phyloP scores from a whole-genome alignment of 352 stramenopile genomes.

The Pythium angustatum region DNA sequence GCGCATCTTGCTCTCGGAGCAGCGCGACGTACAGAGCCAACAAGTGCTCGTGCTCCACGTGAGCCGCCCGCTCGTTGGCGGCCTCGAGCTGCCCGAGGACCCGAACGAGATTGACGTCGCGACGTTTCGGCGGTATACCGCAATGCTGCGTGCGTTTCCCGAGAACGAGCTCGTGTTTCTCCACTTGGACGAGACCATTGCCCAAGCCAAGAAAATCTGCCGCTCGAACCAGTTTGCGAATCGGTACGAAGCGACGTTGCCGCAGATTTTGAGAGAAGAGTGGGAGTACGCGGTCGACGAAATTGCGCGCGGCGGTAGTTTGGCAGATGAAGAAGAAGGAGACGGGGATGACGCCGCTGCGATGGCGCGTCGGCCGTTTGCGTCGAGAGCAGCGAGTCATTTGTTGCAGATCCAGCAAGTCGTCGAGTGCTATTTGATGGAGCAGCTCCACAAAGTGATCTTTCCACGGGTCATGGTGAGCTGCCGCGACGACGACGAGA shows the following conservation, averaged over 20 bases:
- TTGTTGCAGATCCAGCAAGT: slow-evolving; percentile 75
- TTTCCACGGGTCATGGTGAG: slow-evolving; percentile 53
- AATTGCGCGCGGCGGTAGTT: slow-evolving; percentile 48
- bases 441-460: slow-evolving; percentile 57
- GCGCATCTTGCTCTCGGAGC: slow-evolving; percentile 71
- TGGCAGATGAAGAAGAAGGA: slow-evolving; percentile 34
- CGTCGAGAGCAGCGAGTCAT: slow-evolving; percentile 31
- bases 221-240: slow-evolving; percentile 44
- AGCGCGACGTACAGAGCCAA: slow-evolving; percentile 51
- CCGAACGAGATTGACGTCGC: slow-evolving; percentile 72
- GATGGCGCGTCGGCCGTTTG: slow-evolving; percentile 11
- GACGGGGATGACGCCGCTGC: not conserved
- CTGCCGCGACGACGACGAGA: slow-evolving; percentile 48
- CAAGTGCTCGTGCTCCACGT: slow-evolving; percentile 66
- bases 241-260: slow-evolving; percentile 47
- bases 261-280: slow-evolving; percentile 48
- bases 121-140: slow-evolving; percentile 72
- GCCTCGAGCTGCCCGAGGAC: slow-evolving; percentile 66
- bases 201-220: slow-evolving; percentile 62
- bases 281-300: slow-evolving; percentile 61
- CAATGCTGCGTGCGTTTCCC: slow-evolving; percentile 72
- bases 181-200: slow-evolving; percentile 63
- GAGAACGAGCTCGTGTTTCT: slow-evolving; percentile 77
- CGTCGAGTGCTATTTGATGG: slow-evolving; percentile 82
- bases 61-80: slow-evolving; percentile 66